Base-by-base conservation (phyloP, 2,329 filamentous ascomycete species). In the Penicillium oxalicum region DNA sequence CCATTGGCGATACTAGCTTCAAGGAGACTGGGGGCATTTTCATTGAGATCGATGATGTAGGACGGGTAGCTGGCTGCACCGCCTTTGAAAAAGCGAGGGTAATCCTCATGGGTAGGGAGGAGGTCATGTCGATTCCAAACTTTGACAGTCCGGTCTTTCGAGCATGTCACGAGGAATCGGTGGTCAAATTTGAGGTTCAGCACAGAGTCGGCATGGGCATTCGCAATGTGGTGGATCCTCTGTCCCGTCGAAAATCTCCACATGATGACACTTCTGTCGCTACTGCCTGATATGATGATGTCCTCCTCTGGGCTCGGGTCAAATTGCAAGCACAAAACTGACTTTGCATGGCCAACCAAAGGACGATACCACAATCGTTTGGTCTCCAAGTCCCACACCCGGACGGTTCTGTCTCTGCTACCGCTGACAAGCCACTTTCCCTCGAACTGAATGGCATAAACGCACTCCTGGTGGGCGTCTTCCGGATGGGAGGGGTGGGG, bases 71-170 rank as follows among this genome's bases (percentile, higher is more conserved):
- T 70, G 13, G 74, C 73, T 4, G 67, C 68, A 8, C 69, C 65
- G 37, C 72, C 65, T 34, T 69, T 55, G 59, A 67, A 52, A 61
- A 77, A 45, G 54, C 67, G 49, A 26, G 75, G 72, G 56, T 75
- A 75, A 47, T 75, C 64, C 25, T 70, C 63, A 53, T 75, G 70
- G 27, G 67, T 64, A 3, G 70, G 69, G 39, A 65, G 72, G n/a
- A 95, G 73, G 13, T 82, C 76, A 13, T 75, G 78, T 4, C 93
- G 83, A 66, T 91, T 97, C 80, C 95, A 98, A 13, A 98, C 84
- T 69, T 96, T 96, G 75, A 98, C 95, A 0, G 86, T 86, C 68
- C 91, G 94, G 69, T 98, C 93, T 67, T 98, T 98, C 42, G 91
- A 97, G 62, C 93, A 97, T 0, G 93, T 98, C 9, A 97, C 89